phyloP scores from a whole-genome alignment of 331 rosid genomes.

The Spiraea crenata region DNA sequence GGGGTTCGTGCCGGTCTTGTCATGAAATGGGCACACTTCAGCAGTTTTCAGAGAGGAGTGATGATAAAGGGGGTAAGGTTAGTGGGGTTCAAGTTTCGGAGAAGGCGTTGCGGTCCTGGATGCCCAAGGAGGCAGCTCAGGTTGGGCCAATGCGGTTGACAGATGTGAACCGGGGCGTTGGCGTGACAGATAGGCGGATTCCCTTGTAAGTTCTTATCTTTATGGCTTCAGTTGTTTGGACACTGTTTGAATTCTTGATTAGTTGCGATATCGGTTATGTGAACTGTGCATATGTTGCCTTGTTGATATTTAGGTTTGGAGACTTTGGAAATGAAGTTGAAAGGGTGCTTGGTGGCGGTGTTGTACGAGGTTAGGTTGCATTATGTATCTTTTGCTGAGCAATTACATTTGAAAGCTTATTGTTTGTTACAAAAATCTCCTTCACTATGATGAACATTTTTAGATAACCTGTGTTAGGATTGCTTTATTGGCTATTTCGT shows the following conservation, averaged over 20 bases:
- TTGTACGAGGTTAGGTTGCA: conserved; percentile 73
- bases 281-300: neutral
- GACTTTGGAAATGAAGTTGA: conserved; percentile 69
- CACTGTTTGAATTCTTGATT: neutral
- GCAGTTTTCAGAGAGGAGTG: conserved; percentile 40
- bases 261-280: neutral
- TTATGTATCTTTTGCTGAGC: conserved; percentile 5
- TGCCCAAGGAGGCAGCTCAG: conserved; percentile 42
- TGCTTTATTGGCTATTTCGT: too few relatives aligned
- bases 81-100: conserved; percentile 50
- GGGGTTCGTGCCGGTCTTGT: conserved; percentile 71
- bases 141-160: conserved; percentile 53
- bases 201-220: conserved; percentile 58
- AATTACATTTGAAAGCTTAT: neutral
- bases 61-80: conserved; percentile 17
- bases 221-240: neutral
- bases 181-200: conserved; percentile 53
- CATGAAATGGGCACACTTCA: conserved; percentile 35
- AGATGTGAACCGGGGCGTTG: conserved; percentile 65
- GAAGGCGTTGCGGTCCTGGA: conserved; percentile 53
- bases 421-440: neutral
- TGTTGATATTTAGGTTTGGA: conserved; percentile 59
- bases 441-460: conserved; percentile 11
- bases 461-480: neutral
- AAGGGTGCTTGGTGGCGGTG: conserved; percentile 90